phyloP scores from a whole-genome alignment of 23 red algal species.

The Cyanidium caldarium region DNA sequence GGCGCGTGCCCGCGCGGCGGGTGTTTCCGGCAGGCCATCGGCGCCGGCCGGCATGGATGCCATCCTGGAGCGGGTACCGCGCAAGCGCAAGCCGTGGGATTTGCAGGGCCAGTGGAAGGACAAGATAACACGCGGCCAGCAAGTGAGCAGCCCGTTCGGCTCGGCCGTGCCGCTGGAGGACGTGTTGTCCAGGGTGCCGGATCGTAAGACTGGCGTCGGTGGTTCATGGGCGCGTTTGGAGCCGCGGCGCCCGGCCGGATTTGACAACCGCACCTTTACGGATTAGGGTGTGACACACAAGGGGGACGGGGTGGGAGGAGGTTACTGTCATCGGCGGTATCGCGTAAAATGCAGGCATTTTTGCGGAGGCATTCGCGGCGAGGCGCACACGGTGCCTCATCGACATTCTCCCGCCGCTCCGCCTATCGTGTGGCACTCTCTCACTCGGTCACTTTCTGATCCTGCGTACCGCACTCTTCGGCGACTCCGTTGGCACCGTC shows the following conservation, averaged over 20 bases:
- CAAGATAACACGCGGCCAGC: not conserved
- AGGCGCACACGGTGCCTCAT: too few relatives aligned
- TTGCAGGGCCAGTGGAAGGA: constrained; percentile 8
- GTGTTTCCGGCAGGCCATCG: not conserved
- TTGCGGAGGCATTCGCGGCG: too few relatives aligned
- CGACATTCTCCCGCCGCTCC: too few relatives aligned
- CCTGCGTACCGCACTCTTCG: too few relatives aligned
- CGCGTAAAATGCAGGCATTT: too few relatives aligned
- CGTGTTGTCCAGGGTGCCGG: not conserved
- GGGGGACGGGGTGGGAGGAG: too few relatives aligned
- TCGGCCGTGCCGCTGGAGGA: not conserved
- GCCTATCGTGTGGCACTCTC: too few relatives aligned
- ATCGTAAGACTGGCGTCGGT: not conserved
- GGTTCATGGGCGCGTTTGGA: not conserved
- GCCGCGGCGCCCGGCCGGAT: not conserved
- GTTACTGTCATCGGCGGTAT: too few relatives aligned
- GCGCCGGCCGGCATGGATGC: not conserved
- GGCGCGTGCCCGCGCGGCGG: not conserved
- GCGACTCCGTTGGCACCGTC: too few relatives aligned
- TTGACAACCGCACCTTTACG: not conserved
- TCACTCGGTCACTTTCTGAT: too few relatives aligned
- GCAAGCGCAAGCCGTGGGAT: not conserved
- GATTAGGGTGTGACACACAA: not conserved
- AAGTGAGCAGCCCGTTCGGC: not conserved
- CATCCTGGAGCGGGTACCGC: not conserved